These are phyloP conservation scores for Serendipita sp. DNA, from an alignment of 768 basidiomycete species.

Conservation along the genomic window DNA sequence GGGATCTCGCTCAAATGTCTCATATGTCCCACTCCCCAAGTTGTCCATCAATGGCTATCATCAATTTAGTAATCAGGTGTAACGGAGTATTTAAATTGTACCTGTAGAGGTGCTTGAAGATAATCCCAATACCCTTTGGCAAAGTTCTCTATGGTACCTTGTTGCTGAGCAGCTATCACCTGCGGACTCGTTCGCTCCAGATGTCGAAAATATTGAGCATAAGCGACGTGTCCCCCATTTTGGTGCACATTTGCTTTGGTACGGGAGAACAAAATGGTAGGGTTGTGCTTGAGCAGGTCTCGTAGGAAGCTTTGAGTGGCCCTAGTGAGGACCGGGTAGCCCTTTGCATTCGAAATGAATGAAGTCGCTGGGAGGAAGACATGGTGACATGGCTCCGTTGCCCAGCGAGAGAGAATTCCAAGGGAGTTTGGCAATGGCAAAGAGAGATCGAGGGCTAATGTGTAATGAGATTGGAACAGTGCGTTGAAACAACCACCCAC, in stretches of 20 bases:
- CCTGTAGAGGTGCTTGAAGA: conserved; percentile 87
- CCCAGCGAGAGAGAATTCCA: conserved; percentile 72
- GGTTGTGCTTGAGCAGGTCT: conserved; percentile 82
- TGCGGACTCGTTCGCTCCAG: conserved; percentile 62
- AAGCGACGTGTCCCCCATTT: conserved; percentile 71
- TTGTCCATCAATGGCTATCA: conserved; percentile 91
- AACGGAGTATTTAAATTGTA: conserved; percentile 18
- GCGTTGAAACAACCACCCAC: conserved; percentile 26
- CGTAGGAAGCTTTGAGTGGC: conserved; percentile 82
- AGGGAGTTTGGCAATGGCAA: conserved; percentile 69
- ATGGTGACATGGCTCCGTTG: conserved; percentile 80
- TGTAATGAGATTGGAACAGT: conserved; percentile 4
- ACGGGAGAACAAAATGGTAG: conserved; percentile 67
- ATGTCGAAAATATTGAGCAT: conserved; percentile 77
- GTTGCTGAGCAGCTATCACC: conserved; percentile 43
- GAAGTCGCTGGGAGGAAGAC: conserved; percentile 78
- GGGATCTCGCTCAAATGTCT: conserved; percentile 95
- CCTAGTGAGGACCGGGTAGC: conserved; percentile 92
- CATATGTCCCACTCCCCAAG: conserved; percentile 86
- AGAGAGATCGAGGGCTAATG: conserved; percentile 77
- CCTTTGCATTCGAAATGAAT: conserved; percentile 91
- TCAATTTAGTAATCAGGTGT: not conserved
- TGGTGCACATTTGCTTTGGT: conserved; percentile 49
- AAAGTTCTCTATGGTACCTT: conserved; percentile 75
- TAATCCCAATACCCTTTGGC: conserved; percentile 90